phyloP scores from a whole-genome alignment of 1,284 basidiomycete genomes.

The Cutaneotrichosporon sp. region DNA sequence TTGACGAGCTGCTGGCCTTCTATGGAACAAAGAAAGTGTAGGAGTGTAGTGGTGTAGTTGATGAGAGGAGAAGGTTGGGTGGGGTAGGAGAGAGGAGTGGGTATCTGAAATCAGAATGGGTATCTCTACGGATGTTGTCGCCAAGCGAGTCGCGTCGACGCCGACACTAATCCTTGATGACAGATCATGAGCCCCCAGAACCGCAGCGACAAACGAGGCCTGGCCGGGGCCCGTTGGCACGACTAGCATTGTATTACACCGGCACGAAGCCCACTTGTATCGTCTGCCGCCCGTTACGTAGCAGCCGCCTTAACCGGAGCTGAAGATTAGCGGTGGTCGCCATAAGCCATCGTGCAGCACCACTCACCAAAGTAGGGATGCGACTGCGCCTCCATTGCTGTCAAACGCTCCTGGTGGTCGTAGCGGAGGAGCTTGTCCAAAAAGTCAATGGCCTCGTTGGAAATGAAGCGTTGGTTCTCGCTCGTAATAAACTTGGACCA shows the following conservation, averaged over 20 bases:
- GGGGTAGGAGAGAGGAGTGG: neutral
- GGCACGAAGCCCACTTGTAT: neutral
- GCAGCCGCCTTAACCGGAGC: slow-evolving; percentile 20
- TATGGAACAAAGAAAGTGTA: neutral
- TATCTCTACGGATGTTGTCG: neutral
- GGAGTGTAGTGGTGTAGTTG: too few relatives aligned
- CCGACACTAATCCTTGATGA: too few relatives aligned
- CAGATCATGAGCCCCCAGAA: neutral
- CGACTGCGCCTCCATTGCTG: slow-evolving; percentile 81
- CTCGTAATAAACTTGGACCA: slow-evolving; percentile 89
- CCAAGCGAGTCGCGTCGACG: too few relatives aligned
- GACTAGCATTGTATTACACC: too few relatives aligned
- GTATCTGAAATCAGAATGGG: neutral
- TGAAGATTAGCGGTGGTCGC: neutral
- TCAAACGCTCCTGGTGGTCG: slow-evolving; percentile 91
- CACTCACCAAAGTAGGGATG: slow-evolving; percentile 79
- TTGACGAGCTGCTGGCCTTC: neutral
- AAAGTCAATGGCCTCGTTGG: slow-evolving; percentile 97
- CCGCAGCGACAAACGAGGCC: too few relatives aligned
- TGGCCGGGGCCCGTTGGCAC: too few relatives aligned
- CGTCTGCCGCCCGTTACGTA: neutral
- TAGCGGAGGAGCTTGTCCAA: slow-evolving; percentile 93
- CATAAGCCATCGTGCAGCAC: neutral
- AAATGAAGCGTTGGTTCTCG: slow-evolving; percentile 94
- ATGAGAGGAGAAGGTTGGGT: too few relatives aligned